phyloP scores from a whole-genome alignment of 202 grass and related monocot species.

The Digitaria exilis region DNA sequence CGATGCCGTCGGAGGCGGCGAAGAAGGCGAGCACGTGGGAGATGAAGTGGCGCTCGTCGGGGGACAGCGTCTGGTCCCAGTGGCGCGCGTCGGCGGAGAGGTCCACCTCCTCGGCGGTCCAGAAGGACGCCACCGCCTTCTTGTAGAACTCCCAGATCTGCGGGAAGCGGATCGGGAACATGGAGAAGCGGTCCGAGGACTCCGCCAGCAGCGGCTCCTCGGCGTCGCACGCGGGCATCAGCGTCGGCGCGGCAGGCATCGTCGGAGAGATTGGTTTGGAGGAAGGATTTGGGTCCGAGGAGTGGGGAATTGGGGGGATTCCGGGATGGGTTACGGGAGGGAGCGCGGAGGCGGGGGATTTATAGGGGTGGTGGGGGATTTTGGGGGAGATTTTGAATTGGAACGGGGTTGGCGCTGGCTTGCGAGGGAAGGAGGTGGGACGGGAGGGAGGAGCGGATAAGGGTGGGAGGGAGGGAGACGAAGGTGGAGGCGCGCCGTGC shows the following conservation, averaged over 20 bases:
- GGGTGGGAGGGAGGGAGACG: background rate
- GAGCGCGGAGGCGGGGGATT: background rate
- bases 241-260: slow-evolving; percentile 59
- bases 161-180: slow-evolving; percentile 77
- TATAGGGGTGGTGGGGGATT: slow-evolving; percentile 30
- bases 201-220: slow-evolving; percentile 78
- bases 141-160: slow-evolving; percentile 93
- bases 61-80: slow-evolving; percentile 62
- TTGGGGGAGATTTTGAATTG: slow-evolving; percentile 44
- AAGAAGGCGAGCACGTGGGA: slow-evolving; percentile 95
- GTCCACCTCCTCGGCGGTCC: slow-evolving; percentile 85
- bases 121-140: slow-evolving; percentile 85
- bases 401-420: slow-evolving; percentile 41
- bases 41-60: slow-evolving; percentile 74
- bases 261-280: background rate
- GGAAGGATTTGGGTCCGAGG: background rate
- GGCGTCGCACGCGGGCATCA: slow-evolving; percentile 53
- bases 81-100: slow-evolving; percentile 65
- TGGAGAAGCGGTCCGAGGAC: slow-evolving; percentile 76
- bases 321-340: background rate
- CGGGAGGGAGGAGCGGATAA: slow-evolving; percentile 11
- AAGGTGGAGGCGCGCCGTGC: slow-evolving; percentile 26
- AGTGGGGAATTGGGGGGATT: background rate
- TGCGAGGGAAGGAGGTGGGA: slow-evolving; percentile 42
- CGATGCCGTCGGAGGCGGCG: slow-evolving; percentile 85